Percentiles rank a stretch among this genome's conserved stretches.
phyloP scores from a whole-genome alignment of 805 yeast species.

The Tetrapisispora taiwanensis region DNA sequence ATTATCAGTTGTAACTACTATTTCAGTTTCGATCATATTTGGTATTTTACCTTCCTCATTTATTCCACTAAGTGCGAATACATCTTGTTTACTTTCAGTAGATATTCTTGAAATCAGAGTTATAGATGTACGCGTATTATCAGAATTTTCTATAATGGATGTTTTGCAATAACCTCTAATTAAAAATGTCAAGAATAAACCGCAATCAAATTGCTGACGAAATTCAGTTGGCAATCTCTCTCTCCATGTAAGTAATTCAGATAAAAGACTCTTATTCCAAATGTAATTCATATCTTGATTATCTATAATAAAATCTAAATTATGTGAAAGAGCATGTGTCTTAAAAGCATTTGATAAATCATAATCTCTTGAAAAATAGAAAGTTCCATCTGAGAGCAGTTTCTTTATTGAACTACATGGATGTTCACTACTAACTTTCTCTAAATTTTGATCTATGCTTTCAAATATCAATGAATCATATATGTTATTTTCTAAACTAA shows the following conservation, averaged over 20 bases:
- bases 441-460: constrained; percentile 17
- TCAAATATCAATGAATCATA: constrained; percentile 35
- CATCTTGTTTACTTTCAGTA: constrained; percentile 79
- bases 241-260: constrained; percentile 65
- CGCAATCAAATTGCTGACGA: constrained; percentile 49
- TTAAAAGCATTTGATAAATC: constrained; percentile 79
- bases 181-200: constrained; percentile 67
- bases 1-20: constrained; percentile 45
- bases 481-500: constrained; percentile 48
- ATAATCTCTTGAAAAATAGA: constrained; percentile 81
- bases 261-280: constrained; percentile 86
- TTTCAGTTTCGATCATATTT: constrained; percentile 82
- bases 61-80: constrained; percentile 77
- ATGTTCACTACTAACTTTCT: constrained; percentile 41
- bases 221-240: constrained; percentile 53
- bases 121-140: constrained; percentile 30
- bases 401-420: constrained; percentile 75
- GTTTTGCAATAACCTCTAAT: constrained; percentile 92
- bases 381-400: constrained; percentile 70
- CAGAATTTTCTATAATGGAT: constrained; percentile 13
- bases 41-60: constrained; percentile 92
- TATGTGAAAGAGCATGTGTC: constrained; percentile 45
- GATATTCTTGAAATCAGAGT: constrained; percentile 85
- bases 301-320: constrained; percentile 30
- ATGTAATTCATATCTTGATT: constrained; percentile 67